These are phyloP conservation scores for Neofusicoccum cordaticola DNA, from an alignment of 2,329 filamentous ascomycete species.

Conservation along the genomic window DNA sequence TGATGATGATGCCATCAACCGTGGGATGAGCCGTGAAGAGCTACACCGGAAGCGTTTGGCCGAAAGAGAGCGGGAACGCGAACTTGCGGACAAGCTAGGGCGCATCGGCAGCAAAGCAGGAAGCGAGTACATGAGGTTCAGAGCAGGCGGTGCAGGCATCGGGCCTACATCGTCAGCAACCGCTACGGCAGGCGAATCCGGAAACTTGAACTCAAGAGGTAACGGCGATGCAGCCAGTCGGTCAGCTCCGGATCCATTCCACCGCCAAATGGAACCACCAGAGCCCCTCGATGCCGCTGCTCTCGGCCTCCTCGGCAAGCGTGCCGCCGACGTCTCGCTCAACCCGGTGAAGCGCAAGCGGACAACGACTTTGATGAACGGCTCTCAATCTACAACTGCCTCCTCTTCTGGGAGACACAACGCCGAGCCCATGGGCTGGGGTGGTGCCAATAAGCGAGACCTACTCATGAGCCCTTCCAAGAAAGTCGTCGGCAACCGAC, in stretches of 20 bases:
- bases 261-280: neutral
- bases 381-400: constrained; percentile 26
- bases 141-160: constrained; percentile 12
- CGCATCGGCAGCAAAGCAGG: constrained; percentile 62
- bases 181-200: neutral
- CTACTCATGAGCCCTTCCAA: constrained; percentile 8
- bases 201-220: neutral
- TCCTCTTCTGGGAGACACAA: constrained; percentile 1
- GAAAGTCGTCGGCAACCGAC: neutral
- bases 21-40: constrained; percentile 62
- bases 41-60: constrained; percentile 63
- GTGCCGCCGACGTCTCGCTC: constrained; percentile 42
- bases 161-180: neutral
- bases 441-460: constrained; percentile 35
- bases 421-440: constrained; percentile 46
- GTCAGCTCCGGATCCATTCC: neutral
- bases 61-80: constrained; percentile 68
- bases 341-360: constrained; percentile 45
- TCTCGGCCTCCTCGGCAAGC: constrained; percentile 45
- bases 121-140: constrained; percentile 64
- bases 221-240: neutral
- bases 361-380: constrained; percentile 22
- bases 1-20: constrained; percentile 56
- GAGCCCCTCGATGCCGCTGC: constrained; percentile 29
- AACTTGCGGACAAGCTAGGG: constrained; percentile 67